These are phyloP conservation scores for Yamadazyma membranifaciens DNA, from an alignment of 1,139 yeast genomes.

Conservation along the genomic window DNA sequence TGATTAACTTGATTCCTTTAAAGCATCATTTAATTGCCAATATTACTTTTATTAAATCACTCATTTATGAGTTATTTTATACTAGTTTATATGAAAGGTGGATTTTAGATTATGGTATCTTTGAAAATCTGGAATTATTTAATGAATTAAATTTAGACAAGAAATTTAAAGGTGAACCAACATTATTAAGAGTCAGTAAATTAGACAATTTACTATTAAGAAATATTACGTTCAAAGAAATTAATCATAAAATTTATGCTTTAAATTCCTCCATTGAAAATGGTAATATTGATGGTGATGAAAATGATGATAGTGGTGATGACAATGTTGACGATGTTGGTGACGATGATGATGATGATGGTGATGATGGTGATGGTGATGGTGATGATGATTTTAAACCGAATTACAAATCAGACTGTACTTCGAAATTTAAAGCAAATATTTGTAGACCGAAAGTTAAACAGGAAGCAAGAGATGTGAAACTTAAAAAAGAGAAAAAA, in stretches of 20 bases:
- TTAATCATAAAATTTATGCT: constrained; percentile 4
- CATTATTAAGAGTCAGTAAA: constrained; percentile 3
- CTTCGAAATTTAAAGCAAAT: too few species aligned
- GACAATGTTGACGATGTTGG: not conserved
- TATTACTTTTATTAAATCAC: constrained; percentile 4
- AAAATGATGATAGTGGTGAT: not conserved
- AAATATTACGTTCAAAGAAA: not conserved
- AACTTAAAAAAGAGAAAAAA: too few species aligned
- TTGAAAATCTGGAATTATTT: constrained; percentile 10
- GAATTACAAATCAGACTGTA: not conserved
- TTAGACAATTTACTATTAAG: constrained; percentile 2
- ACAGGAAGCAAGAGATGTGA: too few species aligned
- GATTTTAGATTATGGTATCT: constrained; percentile 14
- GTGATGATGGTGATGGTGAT: not conserved
- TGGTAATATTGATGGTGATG: not conserved
- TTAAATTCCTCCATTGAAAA: not conserved
- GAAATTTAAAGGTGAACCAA: not conserved
- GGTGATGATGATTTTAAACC: not conserved
- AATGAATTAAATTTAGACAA: constrained; percentile 8
- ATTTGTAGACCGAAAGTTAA: too few species aligned
- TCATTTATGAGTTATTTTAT: constrained; percentile 27
- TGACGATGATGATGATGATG: not conserved
- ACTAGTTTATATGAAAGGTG: constrained; percentile 28
- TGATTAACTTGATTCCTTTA: constrained; percentile 8
- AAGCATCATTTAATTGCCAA: constrained; percentile 1